Base-by-base conservation (phyloP, 495 filamentous ascomycete genomes). In the Trichocladium antarcticum region DNA sequence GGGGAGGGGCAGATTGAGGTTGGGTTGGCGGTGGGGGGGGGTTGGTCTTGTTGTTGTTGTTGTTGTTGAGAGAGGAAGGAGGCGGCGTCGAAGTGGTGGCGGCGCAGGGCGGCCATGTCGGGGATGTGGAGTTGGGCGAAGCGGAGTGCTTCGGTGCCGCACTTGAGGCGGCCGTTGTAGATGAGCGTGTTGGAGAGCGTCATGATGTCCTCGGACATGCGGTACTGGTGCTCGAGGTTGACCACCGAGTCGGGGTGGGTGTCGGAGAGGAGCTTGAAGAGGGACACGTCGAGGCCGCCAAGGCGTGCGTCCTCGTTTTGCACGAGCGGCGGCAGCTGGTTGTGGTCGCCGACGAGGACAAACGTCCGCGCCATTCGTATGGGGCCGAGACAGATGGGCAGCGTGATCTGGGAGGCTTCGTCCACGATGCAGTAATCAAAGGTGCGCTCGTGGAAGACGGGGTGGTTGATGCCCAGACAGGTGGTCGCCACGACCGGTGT, bases 391-490 rank as follows among this genome's bases (percentile, higher is more conserved):
- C 92, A 95, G 15, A 93, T 87, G 0, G 92, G 92, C 19, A 98
- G 73, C 3, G 92, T 98, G 66, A 97, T 95, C 60, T 98, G 92
- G 7, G 89, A 95, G 0, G 92, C 92, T 65, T 98, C 92, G 57
- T 98, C 92, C 2, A 98, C 88, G 53, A 98, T 95, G 56, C 92
- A 98, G 62, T 95, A 95, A 67, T 98, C 92, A 52, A 98, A 98
- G 7, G 82, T 81, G 8, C 92, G 84, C 52, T 89, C 82, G 49
- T 74, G 83, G 70, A 98, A 97, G 35, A 98, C 70, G 15, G 78
- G 75, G 61, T 97, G 90, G 62, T 81, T 87, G 58, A 96, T 82
- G 2, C 88, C 87, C 15, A 98, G 74, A 57, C 92, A 97, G 0
- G 92, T 98, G 5, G 92, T 95, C 15, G 92, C 92, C 8, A 98